phyloP scores from a whole-genome alignment of 2,329 filamentous ascomycete species.

The Eutypella sp. region DNA sequence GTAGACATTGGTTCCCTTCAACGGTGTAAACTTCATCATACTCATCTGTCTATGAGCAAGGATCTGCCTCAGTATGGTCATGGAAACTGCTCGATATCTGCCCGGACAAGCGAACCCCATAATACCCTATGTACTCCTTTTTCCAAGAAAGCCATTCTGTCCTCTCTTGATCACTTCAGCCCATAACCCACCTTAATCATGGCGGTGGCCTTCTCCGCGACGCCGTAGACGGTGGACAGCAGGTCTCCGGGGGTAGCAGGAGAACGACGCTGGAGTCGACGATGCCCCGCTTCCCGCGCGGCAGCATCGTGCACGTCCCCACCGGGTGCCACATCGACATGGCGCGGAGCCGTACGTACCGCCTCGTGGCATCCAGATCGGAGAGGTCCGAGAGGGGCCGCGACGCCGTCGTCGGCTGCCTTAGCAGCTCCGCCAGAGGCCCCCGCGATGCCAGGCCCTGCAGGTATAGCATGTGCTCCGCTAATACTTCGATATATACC shows the following conservation, averaged over 20 bases:
- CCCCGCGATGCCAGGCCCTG: conserved; percentile 4
- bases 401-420: conserved; percentile 4
- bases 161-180: no score
- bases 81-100: no score
- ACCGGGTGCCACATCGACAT: conserved; percentile 19
- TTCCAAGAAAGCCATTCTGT: no score
- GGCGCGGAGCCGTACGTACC: conserved; percentile 6
- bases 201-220: conserved; percentile 28
- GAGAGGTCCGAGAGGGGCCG: conserved; percentile 1
- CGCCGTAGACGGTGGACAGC: conserved; percentile 25
- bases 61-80: no score
- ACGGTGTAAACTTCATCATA: no score
- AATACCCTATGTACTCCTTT: no score
- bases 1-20: no score
- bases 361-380: conserved; percentile 11
- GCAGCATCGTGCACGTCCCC: conserved; percentile 29
- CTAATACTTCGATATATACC: conserved; percentile 13
- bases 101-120: no score
- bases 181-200: conserved; percentile 18
- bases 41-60: no score
- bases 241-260: conserved; percentile 28
- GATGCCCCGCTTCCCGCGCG: conserved; percentile 27
- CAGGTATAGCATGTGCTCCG: conserved; percentile 12
- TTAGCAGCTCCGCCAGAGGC: conserved; percentile 11
- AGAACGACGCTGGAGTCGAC: conserved; percentile 32